Evolutionary conservation across 2,329 filamentous ascomycete genomes (phyloP).

Genomic region (Epichloe festucae): DNA sequence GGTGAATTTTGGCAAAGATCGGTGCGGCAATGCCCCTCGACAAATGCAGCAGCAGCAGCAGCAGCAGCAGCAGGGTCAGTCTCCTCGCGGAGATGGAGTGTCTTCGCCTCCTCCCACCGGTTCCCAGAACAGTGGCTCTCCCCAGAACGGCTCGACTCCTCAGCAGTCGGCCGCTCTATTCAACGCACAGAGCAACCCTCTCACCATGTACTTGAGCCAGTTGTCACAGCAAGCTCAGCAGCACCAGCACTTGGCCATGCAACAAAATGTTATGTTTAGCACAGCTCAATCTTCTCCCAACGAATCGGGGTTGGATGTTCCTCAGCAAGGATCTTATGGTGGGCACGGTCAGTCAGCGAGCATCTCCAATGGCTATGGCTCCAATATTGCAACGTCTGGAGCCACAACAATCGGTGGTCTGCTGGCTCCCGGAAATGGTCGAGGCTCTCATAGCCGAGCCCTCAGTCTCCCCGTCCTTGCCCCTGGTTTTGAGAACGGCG

Average conservation of each 20-base stretch:
- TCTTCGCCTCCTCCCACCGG: conserved; percentile 46
- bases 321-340: conserved; percentile 46
- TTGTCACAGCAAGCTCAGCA: conserved; percentile 59
- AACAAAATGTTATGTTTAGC: conserved; percentile 72
- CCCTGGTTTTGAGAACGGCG: conserved; percentile 49
- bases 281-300: conserved; percentile 49
- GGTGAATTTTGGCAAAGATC: conserved; percentile 98
- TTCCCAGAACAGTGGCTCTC: conserved; percentile 45
- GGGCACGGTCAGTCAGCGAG: conserved; percentile 54
- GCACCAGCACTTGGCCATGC: conserved; percentile 56
- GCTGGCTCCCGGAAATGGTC: conserved; percentile 54
- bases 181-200: conserved; percentile 72
- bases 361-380: conserved; percentile 50
- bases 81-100: conserved; percentile 50
- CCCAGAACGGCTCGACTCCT: conserved; percentile 40
- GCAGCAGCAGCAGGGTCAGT: conserved; percentile 39
- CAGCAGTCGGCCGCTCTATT: conserved; percentile 61
- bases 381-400: conserved; percentile 37
- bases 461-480: conserved; percentile 72
- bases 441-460: conserved; percentile 60
- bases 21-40: conserved; percentile 89
- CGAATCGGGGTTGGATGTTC: conserved; percentile 44
- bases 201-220: conserved; percentile 88
- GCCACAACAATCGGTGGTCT: conserved; percentile 64
- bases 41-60: conserved; percentile 47